phyloP scores from a whole-genome alignment of 257 asterid genomes.

The Anisodus acutangulus region DNA sequence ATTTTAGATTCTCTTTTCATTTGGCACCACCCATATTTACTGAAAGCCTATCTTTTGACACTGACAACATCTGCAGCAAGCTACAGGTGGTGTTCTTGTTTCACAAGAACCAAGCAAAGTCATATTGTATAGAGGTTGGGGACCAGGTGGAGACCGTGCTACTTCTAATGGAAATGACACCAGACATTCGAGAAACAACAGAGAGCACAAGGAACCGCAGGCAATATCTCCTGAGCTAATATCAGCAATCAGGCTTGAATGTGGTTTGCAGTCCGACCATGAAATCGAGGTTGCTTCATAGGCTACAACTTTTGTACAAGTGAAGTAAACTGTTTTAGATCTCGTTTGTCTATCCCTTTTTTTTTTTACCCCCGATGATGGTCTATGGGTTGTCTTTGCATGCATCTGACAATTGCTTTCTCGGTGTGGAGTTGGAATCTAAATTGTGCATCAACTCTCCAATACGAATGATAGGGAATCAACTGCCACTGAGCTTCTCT shows the following conservation, averaged over 20 bases:
- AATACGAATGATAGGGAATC: neutral
- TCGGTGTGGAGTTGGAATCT: neutral
- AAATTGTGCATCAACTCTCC: neutral
- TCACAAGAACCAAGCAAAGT: slow-evolving; percentile 97
- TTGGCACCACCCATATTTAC: neutral
- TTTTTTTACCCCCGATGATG: neutral
- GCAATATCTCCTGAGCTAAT: slow-evolving; percentile 75
- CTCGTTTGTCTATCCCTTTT: neutral
- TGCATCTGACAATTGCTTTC: neutral
- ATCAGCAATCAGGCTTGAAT: slow-evolving; percentile 81
- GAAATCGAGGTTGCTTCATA: slow-evolving; percentile 31
- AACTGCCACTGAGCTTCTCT: neutral
- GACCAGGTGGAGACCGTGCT: slow-evolving; percentile 48
- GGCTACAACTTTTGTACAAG: slow-evolving; percentile 5
- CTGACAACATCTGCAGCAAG: slow-evolving; percentile 59
- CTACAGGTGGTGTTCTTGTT: slow-evolving; percentile 84
- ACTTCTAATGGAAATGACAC: slow-evolving; percentile 30
- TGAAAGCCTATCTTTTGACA: slow-evolving; percentile 15
- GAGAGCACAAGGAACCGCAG: slow-evolving; percentile 38
- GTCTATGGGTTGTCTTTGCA: neutral
- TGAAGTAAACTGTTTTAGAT: neutral
- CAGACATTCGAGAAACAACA: slow-evolving; percentile 21
- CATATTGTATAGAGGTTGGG: slow-evolving; percentile 94
- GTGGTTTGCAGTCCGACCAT: slow-evolving; percentile 55
- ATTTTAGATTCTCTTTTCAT: neutral